phyloP scores from a whole-genome alignment of 768 basidiomycete genomes.

The Tricholoma hemisulphureum region DNA sequence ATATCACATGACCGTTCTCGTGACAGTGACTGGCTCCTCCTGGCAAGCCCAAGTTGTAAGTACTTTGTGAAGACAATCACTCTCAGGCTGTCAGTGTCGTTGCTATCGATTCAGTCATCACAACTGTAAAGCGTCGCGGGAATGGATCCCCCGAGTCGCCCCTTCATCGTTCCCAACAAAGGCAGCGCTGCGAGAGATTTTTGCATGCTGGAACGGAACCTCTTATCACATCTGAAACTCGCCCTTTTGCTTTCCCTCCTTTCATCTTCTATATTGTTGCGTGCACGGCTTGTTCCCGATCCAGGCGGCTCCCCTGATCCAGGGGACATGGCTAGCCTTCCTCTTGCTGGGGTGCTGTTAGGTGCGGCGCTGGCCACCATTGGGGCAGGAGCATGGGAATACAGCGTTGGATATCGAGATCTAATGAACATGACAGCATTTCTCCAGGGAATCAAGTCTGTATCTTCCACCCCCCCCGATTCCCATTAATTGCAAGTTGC shows the following conservation, averaged over 20 bases:
- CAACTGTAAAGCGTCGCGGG: no score
- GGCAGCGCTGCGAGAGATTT: slow-evolving; percentile 72
- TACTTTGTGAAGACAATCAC: no score
- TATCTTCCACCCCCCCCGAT: slow-evolving; percentile 7
- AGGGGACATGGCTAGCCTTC: slow-evolving; percentile 31
- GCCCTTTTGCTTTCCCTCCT: slow-evolving; percentile 62
- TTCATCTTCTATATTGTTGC: slow-evolving; percentile 62
- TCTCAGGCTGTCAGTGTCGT: no score
- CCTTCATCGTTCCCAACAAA: slow-evolving; percentile 40
- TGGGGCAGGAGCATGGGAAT: slow-evolving; percentile 64
- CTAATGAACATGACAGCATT: slow-evolving; percentile 60
- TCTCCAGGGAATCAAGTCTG: slow-evolving; percentile 55
- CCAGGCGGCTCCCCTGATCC: slow-evolving; percentile 11
- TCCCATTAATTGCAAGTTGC: slow-evolving; percentile 1
- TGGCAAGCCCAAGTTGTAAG: no score
- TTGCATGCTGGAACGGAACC: slow-evolving; percentile 76
- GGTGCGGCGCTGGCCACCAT: slow-evolving; percentile 53
- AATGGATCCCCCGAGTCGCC: slow-evolving; percentile 10
- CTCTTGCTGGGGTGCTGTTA: slow-evolving; percentile 54
- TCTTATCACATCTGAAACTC: slow-evolving; percentile 67
- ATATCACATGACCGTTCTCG: slow-evolving; percentile 28
- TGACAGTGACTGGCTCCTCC: not conserved
- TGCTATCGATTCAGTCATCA: no score
- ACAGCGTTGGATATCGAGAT: slow-evolving; percentile 55
- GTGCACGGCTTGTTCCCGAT: slow-evolving; percentile 55